phyloP scores from a whole-genome alignment of 805 yeast species.

The Wickerhamomyces chambardii region DNA sequence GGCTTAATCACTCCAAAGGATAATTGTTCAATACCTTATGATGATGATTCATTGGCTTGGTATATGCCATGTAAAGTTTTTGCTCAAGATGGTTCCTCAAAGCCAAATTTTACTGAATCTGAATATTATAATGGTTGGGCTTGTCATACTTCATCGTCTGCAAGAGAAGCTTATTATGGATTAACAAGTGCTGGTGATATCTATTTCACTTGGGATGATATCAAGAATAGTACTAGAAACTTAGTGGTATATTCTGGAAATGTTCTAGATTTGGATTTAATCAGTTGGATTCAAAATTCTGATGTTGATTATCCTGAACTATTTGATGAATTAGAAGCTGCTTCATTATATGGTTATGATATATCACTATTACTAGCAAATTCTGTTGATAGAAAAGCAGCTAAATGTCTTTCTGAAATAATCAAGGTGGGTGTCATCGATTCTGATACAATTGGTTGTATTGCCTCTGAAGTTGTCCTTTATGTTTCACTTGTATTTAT shows the following conservation, averaged over 20 bases:
- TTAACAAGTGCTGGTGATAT: conserved; percentile 62
- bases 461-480: conserved; percentile 81
- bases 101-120: conserved; percentile 48
- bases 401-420: conserved; percentile 78
- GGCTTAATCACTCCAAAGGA: conserved; percentile 63
- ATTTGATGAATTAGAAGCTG: conserved; percentile 55
- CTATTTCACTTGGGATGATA: conserved; percentile 85
- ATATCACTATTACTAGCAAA: conserved; percentile 64
- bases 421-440: conserved; percentile 86
- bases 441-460: conserved; percentile 86
- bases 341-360: conserved; percentile 65
- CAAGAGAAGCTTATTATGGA: conserved; percentile 60
- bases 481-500: conserved; percentile 78
- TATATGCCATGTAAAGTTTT: conserved; percentile 87
- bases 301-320: conserved; percentile 67
- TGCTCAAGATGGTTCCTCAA: conserved; percentile 61
- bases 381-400: conserved; percentile 57
- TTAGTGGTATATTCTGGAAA: conserved; percentile 85
- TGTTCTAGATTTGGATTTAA: conserved; percentile 72
- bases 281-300: conserved; percentile 65
- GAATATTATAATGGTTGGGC: conserved; percentile 79
- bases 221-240: conserved; percentile 58
- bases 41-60: conserved; percentile 72
- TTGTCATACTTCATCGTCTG: conserved; percentile 70
- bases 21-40: conserved; percentile 63